Evolutionary conservation across 1,284 basidiomycete species (phyloP).

Genomic region (Baeospora myosura): DNA sequence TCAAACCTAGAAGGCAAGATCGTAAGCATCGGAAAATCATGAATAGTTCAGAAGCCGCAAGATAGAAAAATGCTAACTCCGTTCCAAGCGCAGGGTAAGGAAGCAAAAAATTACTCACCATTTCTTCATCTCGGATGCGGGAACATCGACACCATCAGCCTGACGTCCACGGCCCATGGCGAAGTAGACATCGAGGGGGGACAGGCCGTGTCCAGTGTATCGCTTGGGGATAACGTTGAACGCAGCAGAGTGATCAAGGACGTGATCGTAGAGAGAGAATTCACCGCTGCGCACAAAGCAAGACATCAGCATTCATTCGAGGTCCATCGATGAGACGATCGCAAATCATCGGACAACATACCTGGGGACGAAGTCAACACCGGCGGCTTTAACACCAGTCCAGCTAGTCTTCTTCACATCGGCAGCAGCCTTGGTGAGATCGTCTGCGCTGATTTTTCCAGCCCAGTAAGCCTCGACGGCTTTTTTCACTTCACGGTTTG

Average conservation of each 20-base stretch:
- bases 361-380: conserved; percentile 93
- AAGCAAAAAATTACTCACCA: conserved; percentile 62
- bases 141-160: conserved; percentile 89
- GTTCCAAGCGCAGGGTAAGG: no score
- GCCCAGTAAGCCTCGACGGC: conserved; percentile 98
- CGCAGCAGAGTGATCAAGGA: conserved; percentile 93
- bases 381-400: conserved; percentile 81
- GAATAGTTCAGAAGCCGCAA: conserved; percentile 4
- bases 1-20: conserved; percentile 88
- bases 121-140: conserved; percentile 99
- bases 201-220: conserved; percentile 84
- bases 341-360: conserved; percentile 29
- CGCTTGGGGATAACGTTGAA: conserved; percentile 98
- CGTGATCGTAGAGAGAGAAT: conserved; percentile 98
- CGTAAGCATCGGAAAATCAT: not conserved
- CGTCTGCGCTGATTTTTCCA: conserved; percentile 84
- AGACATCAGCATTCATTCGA: conserved; percentile 12
- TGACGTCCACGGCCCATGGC: conserved; percentile 99
- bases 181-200: conserved; percentile 92
- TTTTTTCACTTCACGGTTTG: conserved; percentile 97
- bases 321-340: conserved; percentile 17
- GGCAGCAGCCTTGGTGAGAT: conserved; percentile 85
- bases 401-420: conserved; percentile 89
- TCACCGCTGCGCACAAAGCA: conserved; percentile 63
- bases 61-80: conserved; percentile 12